A percentile compares a stretch with the other conserved stretches of the same genome.
phyloP scores from a whole-genome alignment of 441 rosid genomes.

The Cnidoscolus chayamansa region DNA sequence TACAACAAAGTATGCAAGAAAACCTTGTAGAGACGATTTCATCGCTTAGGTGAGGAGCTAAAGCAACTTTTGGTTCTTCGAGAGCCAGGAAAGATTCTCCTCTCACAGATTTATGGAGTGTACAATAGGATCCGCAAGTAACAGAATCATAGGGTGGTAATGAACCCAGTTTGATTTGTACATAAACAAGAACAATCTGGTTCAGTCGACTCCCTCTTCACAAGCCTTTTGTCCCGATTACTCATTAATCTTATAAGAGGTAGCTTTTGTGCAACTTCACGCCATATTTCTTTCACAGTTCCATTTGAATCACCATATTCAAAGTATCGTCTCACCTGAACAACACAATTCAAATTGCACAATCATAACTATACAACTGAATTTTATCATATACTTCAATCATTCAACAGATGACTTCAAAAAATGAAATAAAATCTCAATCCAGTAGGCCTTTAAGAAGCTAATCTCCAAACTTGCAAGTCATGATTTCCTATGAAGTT shows the following conservation, averaged over 20 bases:
- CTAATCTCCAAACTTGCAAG: background rate
- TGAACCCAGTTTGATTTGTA: conserved; percentile 57
- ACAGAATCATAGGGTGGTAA: conserved; percentile 38
- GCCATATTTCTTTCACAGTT: conserved; percentile 88
- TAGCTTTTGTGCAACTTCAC: conserved; percentile 71
- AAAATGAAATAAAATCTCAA: background rate
- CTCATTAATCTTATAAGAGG: conserved; percentile 75
- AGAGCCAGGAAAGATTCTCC: background rate
- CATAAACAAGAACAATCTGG: conserved; percentile 78
- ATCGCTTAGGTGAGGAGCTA: background rate
- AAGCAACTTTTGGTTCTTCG: conserved; percentile 5
- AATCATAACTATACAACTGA: background rate
- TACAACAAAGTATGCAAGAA: conserved; percentile 18
- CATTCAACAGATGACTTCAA: background rate
- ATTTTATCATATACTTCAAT: background rate
- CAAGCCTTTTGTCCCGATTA: conserved; percentile 76
- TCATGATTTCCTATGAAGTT: background rate
- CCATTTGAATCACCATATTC: conserved; percentile 64
- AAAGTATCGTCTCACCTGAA: conserved; percentile 72
- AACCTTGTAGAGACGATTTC: background rate
- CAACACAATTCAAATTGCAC: conserved; percentile 12
- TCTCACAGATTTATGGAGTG: background rate
- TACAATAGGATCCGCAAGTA: background rate
- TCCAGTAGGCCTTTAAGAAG: background rate
- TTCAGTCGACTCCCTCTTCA: conserved; percentile 43